phyloP scores from a whole-genome alignment of 305 asterid genomes.

The Salvia sclarea region DNA sequence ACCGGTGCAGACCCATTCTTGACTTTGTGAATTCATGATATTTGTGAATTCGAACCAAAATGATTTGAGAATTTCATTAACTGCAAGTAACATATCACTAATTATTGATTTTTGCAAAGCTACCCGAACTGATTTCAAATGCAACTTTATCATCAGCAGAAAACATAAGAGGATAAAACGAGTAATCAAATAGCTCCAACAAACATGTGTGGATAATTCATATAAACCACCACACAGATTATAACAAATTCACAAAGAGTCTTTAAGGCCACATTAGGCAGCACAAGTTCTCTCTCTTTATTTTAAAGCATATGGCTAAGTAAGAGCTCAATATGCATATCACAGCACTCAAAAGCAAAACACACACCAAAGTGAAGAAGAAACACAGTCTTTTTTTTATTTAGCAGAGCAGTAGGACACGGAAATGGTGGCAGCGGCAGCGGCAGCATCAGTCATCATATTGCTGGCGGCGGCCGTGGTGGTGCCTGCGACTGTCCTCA shows the following conservation, averaged over 20 bases:
- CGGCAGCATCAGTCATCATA: constrained; percentile 37
- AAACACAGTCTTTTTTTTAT: constrained; percentile 4
- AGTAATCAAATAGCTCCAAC: not conserved
- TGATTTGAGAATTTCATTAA: too few relatives aligned
- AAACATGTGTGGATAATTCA: not conserved
- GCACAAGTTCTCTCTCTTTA: constrained; percentile 14
- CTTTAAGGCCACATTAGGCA: constrained; percentile 5
- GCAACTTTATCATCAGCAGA: too few relatives aligned
- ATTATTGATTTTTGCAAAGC: too few relatives aligned
- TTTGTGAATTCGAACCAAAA: too few relatives aligned
- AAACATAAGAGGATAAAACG: too few relatives aligned
- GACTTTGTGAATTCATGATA: too few relatives aligned
- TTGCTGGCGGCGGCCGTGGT: constrained; percentile 46
- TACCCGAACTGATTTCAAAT: too few relatives aligned
- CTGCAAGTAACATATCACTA: too few relatives aligned
- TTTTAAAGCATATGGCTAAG: constrained; percentile 22
- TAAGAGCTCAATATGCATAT: constrained; percentile 7
- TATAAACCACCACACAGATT: not conserved
- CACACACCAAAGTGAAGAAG: not conserved
- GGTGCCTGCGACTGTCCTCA: constrained; percentile 35
- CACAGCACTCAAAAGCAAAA: not conserved
- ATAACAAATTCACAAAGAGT: not conserved
- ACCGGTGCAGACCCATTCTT: too few relatives aligned
- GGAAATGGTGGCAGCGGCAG: too few relatives aligned
- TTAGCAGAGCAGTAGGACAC: not conserved